Evolutionary conservation across 352 stramenopile species (phyloP), one percentile per base, ranked within the genome.

Genomic region (Sclerospora graminicola): DNA sequence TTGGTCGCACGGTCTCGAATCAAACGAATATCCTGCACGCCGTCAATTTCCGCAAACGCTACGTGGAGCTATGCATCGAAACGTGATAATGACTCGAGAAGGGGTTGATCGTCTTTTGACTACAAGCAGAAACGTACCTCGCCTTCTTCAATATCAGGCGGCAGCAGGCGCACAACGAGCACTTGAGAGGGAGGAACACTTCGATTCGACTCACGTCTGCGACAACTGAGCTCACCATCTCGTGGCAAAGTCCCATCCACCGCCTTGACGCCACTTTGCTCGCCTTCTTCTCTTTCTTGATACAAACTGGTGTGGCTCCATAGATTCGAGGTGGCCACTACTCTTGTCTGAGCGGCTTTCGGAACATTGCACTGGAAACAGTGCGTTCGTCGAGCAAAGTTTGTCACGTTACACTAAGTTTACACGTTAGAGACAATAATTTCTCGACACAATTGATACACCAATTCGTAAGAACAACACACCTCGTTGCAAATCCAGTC

Each of bases 401-500:
- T 92, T 9, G 63, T 72, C n/a, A 63, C 58, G 29, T 82, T 57
- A 45, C 80, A 92, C 80, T 92, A 28, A 13, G 21, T 34, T 15
- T 8, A 43, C 8, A 40, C 45, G n/a, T 3, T 7, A 6, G 21
- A 3, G 21, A 7, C 6, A 26, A 26, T 26, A 26, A 26, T 6
- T 6, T 26, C 21, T 26, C n/a, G n/a, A 26, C 21, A 26, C n/a
- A 26, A 26, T 26, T 26, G 21, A 26, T 26, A 26, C 21, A 3
- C 21, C 21, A 26, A n/a, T n/a, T n/a, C n/a, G n/a, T n/a, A n/a
- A n/a, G n/a, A n/a, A 35, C 7, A 13, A 41, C 44, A 3, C 29
- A 88, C 80, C 45, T 84, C 57, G 4, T 69, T 57, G 30, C 78
- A 90, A 33, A 89, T 58, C 81, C 81, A 89, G 39, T 89, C 80